Evolutionary conservation across 441 rosid genomes (phyloP), one percentile per base, ranked within the genome.

Genomic region (Gossypium davidsonii): DNA sequence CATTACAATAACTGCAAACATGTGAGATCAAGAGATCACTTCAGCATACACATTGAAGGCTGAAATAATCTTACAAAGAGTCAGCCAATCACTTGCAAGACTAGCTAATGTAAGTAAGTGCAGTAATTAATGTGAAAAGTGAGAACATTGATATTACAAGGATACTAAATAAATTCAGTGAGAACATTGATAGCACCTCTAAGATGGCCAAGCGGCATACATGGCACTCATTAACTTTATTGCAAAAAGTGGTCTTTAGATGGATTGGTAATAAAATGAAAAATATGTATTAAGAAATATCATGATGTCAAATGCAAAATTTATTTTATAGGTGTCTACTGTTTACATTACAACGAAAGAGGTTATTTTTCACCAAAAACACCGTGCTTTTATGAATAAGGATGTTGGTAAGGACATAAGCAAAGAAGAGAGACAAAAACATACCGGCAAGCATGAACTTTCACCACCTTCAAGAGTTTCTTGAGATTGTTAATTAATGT

Each of bases 381-480:
- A 66, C 21, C 70, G 25, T 48, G 42, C 14, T 46, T 65, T 48
- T 46, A 20, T 23, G 71, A 67, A 48, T n/a, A 21, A 12, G 60
- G 48, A 52, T 68, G 25, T 51, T 28, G 25, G 2, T 4, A 31
- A 67, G 25, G 68, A 67, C 31, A 52, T 28, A 28, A 10, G 70
- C 67, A 80, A 17, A 71, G 60, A 75, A 68, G 65, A 53, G 25
- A 75, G 73, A 58, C 81, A 59, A 66, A 69, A 76, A 85, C 90
- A 85, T 91, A 91, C 98, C 89, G 78, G 70, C 97, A 94, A 81
- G 98, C 97, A 79, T 85, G 94, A 61, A 89, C 97, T 0, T 88
- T 93, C 51, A 92, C 93, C 52, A 88, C 94, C 82, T 87, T 91
- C 86, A 92, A 74, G 73, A 92, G 90, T 56, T 84, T 83, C 78